Evolutionary conservation across 805 yeast genomes (phyloP).

Genomic region (Yamadazyma kitorensis): DNA sequence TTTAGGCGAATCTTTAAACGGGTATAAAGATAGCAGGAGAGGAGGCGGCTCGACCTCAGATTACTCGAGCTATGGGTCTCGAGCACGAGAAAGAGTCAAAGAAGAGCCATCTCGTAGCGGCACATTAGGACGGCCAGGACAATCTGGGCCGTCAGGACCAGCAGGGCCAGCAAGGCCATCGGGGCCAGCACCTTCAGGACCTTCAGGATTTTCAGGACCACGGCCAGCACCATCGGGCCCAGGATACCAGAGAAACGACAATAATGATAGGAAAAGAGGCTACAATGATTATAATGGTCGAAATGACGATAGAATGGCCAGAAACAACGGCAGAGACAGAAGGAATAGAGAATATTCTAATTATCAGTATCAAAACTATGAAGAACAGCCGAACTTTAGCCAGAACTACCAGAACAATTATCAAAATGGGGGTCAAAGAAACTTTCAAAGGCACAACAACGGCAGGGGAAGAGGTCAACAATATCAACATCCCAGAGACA

Average conservation of each 20-base stretch:
- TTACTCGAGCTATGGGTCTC: conserved; percentile 3
- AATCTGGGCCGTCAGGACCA: too few species aligned
- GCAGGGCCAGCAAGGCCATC: not conserved
- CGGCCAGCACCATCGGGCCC: too few species aligned
- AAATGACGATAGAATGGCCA: not conserved
- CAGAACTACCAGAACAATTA: not conserved
- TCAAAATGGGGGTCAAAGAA: conserved; percentile 1
- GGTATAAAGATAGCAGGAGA: conserved; percentile 6
- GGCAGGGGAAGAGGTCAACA: not conserved
- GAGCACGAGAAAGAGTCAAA: conserved; percentile 5
- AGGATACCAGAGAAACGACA: not conserved
- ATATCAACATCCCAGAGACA: conserved; percentile 4
- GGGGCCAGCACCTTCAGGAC: not conserved
- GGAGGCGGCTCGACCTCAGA: conserved; percentile 1
- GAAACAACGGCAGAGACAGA: too few species aligned
- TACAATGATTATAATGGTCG: conserved; percentile 12
- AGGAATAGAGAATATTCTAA: conserved; percentile 1
- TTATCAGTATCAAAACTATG: too few species aligned
- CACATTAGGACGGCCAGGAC: too few species aligned
- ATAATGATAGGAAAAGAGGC: conserved; percentile 12
- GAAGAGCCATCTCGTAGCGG: too few species aligned
- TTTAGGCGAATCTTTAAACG: conserved; percentile 5
- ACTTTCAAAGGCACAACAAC: conserved; percentile 2
- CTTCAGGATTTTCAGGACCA: not conserved
- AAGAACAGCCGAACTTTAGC: not conserved